phyloP scores from a whole-genome alignment of 2,329 filamentous ascomycete genomes.

The Aureobasidium sp. region DNA sequence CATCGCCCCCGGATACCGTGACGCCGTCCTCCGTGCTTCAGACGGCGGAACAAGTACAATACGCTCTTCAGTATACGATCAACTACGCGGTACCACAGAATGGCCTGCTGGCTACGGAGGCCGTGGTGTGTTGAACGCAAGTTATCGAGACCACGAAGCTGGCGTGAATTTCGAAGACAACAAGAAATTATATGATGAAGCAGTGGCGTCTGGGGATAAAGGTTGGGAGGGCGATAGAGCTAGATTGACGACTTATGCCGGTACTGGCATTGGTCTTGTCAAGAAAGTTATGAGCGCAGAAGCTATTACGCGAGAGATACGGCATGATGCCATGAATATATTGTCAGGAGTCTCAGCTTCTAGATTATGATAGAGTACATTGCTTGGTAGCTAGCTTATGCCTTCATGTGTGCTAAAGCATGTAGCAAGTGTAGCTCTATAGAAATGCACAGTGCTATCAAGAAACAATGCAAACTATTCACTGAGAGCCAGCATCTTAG shows the following conservation, averaged over 20 bases:
- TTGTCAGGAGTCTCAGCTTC: not conserved
- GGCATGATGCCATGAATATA: slow-evolving; percentile 26
- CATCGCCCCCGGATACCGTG: slow-evolving; percentile 37
- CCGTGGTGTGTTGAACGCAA: slow-evolving; percentile 49
- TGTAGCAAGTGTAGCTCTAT: too few species aligned
- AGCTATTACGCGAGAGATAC: slow-evolving; percentile 44
- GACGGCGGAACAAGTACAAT: slow-evolving; percentile 47
- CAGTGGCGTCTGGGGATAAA: slow-evolving; percentile 40
- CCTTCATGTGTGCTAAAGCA: too few species aligned
- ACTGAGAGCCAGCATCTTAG: too few species aligned
- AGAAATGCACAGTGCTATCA: too few species aligned
- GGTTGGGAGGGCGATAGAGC: slow-evolving; percentile 43
- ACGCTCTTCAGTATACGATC: slow-evolving; percentile 45
- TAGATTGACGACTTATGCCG: slow-evolving; percentile 54
- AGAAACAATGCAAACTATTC: too few species aligned
- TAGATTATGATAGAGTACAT: not conserved
- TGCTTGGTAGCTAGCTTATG: not conserved
- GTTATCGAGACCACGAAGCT: slow-evolving; percentile 33
- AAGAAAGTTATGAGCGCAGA: slow-evolving; percentile 40
- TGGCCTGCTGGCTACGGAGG: slow-evolving; percentile 53
- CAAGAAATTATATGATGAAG: slow-evolving; percentile 37
- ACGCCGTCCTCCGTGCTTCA: slow-evolving; percentile 36
- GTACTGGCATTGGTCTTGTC: slow-evolving; percentile 52
- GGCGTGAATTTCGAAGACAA: slow-evolving; percentile 36
- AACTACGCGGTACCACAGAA: slow-evolving; percentile 45